Evolutionary conservation across 2,329 filamentous ascomycete species (phyloP), one percentile per base, ranked within the genome.

Genomic region (Cytospora paraplurivora): DNA sequence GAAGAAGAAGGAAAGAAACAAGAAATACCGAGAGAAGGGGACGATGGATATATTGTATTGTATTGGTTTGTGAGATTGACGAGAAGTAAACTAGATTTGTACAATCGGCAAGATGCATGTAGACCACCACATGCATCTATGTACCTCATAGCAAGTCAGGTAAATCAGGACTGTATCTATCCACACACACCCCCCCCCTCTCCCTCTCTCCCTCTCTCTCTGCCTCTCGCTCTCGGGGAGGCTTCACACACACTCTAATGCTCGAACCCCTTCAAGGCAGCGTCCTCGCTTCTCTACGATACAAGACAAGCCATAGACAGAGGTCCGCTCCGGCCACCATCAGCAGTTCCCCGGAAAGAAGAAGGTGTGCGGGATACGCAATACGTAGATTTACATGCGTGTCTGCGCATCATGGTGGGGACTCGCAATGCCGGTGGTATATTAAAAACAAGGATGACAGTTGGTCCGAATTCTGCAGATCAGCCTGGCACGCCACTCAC

Each of bases 401-500:
- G 10, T 21, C 21, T 47, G 44, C 44, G n/a, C 44, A 21, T 47
- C 44, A 47, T 47, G 10, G 44, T 47, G 44, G 44, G 44, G n/a
- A 47, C 44, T 47, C n/a, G 44, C n/a, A 19, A 47, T 47, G 44
- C 44, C n/a, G 44, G 44, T 47, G n/a, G 21, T 21, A 21, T 47
- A 47, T 47, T 47, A 19, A 44, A 47, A 47, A 47, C 44, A 47
- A 47, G 44, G n/a, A 47, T 47, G 44, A 19, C 44, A 47, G n/a
- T 47, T 47, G 44, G 44, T 19, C 44, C 44, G 4, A 47, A 47
- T 1, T 11, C n/a, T 8, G 21, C 44, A 47, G 44, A 47, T 47
- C 44, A 19, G n/a, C 44, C 44, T 47, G 44, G 44, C 44, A 47
- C 44, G 44, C 44, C 44, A 47, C 44, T 47, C n/a, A 47, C 44